These are phyloP conservation scores for Candida pini DNA, from an alignment of 805 yeast species.

Conservation along the genomic window DNA sequence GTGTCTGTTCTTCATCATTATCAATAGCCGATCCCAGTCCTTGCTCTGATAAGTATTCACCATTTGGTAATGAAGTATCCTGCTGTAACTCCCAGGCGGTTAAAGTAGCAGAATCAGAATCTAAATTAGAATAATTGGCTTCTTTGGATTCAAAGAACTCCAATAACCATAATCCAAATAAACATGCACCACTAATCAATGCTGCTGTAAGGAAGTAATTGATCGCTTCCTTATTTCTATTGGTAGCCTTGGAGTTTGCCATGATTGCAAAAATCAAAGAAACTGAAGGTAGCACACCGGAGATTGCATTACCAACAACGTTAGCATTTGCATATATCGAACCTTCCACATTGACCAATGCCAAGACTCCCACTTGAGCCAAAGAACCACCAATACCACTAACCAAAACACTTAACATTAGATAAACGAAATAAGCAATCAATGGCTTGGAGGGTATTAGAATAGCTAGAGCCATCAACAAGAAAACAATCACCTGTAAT, in stretches of 20 bases:
- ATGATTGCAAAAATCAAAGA: slow-evolving; percentile 53
- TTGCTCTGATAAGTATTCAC: too few species aligned
- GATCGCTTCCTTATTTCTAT: slow-evolving; percentile 24
- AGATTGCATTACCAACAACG: slow-evolving; percentile 92
- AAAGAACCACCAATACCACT: slow-evolving; percentile 74
- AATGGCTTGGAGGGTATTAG: slow-evolving; percentile 29
- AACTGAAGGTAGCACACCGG: slow-evolving; percentile 87
- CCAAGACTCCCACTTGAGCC: slow-evolving; percentile 88
- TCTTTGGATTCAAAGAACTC: slow-evolving; percentile 13
- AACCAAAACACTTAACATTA: slow-evolving; percentile 58
- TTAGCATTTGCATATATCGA: slow-evolving; percentile 79
- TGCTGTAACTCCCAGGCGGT: slow-evolving; percentile 5
- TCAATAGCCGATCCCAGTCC: background rate
- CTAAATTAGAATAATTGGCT: background rate
- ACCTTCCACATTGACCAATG: slow-evolving; percentile 73
- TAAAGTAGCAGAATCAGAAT: background rate
- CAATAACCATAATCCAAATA: slow-evolving; percentile 15
- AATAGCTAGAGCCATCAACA: slow-evolving; percentile 50
- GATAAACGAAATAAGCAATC: slow-evolving; percentile 38
- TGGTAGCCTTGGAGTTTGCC: slow-evolving; percentile 12
- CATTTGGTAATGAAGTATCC: slow-evolving; percentile 3
- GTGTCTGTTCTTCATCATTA: background rate
- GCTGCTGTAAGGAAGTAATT: slow-evolving; percentile 34
- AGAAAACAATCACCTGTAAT: slow-evolving; percentile 53
- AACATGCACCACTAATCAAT: slow-evolving; percentile 15